Evolutionary conservation across 2,329 filamentous ascomycete genomes (phyloP).

Genomic region (Fusarium pilosicola): DNA sequence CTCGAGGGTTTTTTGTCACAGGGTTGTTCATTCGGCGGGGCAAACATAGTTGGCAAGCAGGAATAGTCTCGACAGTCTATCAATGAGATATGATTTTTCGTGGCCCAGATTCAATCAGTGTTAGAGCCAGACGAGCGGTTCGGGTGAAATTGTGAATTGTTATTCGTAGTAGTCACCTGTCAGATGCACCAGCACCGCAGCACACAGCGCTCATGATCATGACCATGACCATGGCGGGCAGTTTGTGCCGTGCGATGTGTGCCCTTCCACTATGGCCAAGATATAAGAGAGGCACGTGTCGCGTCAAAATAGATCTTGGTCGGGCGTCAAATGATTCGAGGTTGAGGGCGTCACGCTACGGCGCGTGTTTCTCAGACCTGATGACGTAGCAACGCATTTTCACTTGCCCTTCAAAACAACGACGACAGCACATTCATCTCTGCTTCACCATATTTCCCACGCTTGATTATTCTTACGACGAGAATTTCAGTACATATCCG

Average conservation of each 20-base stretch:
- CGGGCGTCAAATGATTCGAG: too few species aligned
- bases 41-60: not conserved
- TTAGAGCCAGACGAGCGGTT: too few species aligned
- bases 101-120: not conserved
- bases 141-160: not conserved
- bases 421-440: not conserved
- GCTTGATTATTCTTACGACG: fast-evolving
- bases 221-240: not conserved
- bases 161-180: not conserved
- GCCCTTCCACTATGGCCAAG: fast-evolving
- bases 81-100: not conserved
- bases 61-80: not conserved
- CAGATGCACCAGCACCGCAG: not conserved
- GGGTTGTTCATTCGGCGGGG: not conserved
- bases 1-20: too few species aligned
- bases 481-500: fast-evolving
- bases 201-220: too few species aligned
- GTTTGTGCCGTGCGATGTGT: fast-evolving
- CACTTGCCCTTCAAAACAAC: not conserved
- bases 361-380: not conserved
- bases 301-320: fast-evolving
- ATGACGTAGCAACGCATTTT: not conserved
- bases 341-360: not conserved
- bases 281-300: fast-evolving
- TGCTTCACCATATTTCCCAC: fast-evolving